phyloP scores from a whole-genome alignment of 2,329 filamentous ascomycete genomes.

The Fusarium cicatricum region DNA sequence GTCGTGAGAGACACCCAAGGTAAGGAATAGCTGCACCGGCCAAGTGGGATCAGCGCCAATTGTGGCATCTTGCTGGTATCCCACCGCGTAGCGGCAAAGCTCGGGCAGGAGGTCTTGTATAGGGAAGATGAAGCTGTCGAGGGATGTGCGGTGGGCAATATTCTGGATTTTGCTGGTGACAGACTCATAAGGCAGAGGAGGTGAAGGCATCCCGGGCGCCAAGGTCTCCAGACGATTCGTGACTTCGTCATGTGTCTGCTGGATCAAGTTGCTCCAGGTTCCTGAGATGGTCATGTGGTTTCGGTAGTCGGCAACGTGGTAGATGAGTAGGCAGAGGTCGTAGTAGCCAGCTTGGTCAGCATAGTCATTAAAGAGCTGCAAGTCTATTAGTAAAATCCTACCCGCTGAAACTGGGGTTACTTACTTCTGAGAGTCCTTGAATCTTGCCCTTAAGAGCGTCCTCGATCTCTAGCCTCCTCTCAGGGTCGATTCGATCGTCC shows the following conservation, averaged over 20 bases:
- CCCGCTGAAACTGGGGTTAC: constrained; percentile 43
- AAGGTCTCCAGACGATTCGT: constrained; percentile 56
- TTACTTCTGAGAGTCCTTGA: constrained; percentile 77
- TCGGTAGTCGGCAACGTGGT: constrained; percentile 89
- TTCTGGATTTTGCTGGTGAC: constrained; percentile 70
- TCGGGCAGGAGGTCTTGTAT: constrained; percentile 67
- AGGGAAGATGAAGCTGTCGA: constrained; percentile 73
- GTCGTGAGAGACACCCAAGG: constrained; percentile 64
- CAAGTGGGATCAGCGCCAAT: constrained; percentile 65
- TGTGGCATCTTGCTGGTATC: constrained; percentile 65
- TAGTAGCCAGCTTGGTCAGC: constrained; percentile 92
- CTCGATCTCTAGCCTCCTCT: constrained; percentile 71
- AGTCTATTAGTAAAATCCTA: constrained; percentile 23
- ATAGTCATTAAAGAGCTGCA: constrained; percentile 88
- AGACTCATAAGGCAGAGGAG: constrained; percentile 72
- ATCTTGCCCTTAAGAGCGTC: constrained; percentile 79
- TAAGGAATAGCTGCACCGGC: constrained; percentile 65
- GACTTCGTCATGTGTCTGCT: constrained; percentile 70
- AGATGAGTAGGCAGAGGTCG: constrained; percentile 92
- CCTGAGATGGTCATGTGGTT: constrained; percentile 83
- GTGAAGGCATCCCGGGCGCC: constrained; percentile 48
- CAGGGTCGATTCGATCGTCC: constrained; percentile 73
- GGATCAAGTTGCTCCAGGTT: constrained; percentile 86
- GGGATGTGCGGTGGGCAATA: constrained; percentile 70
- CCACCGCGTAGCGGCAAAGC: constrained; percentile 68